These are phyloP conservation scores for Trichoderma citrinoviride DNA, from an alignment of 2,329 filamentous ascomycete species.

Conservation along the genomic window DNA sequence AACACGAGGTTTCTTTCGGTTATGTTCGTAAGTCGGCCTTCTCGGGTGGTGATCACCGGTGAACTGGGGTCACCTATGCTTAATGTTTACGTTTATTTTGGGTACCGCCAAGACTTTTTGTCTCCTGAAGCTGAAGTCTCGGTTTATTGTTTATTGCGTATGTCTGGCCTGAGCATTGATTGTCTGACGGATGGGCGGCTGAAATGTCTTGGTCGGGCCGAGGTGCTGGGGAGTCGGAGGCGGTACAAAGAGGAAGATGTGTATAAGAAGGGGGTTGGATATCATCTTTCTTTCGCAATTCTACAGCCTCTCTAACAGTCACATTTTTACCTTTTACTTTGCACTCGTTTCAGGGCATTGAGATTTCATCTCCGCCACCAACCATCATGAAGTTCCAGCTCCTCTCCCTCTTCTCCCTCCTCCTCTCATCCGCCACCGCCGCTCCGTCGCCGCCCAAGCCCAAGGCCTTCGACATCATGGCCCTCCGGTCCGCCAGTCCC, in stretches of 20 bases:
- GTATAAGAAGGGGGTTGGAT: not conserved
- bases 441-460: not conserved
- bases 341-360: not conserved
- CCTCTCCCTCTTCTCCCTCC: slow-evolving; percentile 1
- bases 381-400: slow-evolving; percentile 13
- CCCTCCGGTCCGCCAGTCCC: slow-evolving; percentile 47
- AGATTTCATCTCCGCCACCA: too few species aligned
- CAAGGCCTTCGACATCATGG: slow-evolving; percentile 30
- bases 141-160: too few species aligned
- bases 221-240: not conserved
- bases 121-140: not conserved
- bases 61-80: not conserved
- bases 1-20: not conserved
- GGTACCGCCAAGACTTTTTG: not conserved
- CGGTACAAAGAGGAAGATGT: not conserved
- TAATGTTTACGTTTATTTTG: not conserved
- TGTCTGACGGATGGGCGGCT: not conserved
- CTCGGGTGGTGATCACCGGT: not conserved
- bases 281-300: not conserved
- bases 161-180: not conserved
- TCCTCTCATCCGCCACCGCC: not conserved
- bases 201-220: not conserved
- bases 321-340: not conserved
- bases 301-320: not conserved
- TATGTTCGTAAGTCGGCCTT: not conserved